Evolutionary conservation across 106 monocot genomes (phyloP), one percentile per base, ranked within the genome.

Genomic region (Dendrobium chrysotoxum): DNA sequence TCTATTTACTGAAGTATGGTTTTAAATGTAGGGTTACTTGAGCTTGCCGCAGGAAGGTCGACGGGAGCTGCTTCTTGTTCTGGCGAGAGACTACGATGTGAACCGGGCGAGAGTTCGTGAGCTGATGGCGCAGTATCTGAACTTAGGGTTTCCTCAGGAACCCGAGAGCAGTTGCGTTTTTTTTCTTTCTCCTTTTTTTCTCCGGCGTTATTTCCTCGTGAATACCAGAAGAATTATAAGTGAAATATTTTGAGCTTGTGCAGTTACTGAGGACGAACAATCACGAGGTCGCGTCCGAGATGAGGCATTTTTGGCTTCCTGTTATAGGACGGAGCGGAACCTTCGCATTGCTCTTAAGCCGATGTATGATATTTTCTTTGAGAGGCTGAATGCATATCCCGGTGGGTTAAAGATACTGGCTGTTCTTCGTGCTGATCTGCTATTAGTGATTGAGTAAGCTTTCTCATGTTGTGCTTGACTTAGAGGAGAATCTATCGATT

Each of bases 321-420:
- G 90, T 78, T 92, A 88, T 78, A 83, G 95, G 85, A 90, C 83
- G 83, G 95, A 95, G 83, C 79, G 86, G 75, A 90, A 82, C 65
- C 87, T 95, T 61, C 83, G 92, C 18, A 85, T 87, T 75, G 85
- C 88, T 53, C 82, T 95, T 28, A 90, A 89, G 82, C 95, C 95
- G 0, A 82, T 78, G 80, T 92, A 92, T 83, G 85, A 83, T 18
- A 77, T 73, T 57, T 90, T 95, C 75, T 86, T 92, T 74, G 92
- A 92, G 65, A 53, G 88, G 15, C 77, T 95, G 35, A 92, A 90
- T 82, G 90, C 83, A 20, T 74, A 87, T 30, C 87, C 88, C 17
- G 95, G 92, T 13, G 95, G 95, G 45, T 81, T 95, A 82, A 95
- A 95, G 87, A 83, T 92, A 53, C 61, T 95, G 73, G 82, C 82